These are phyloP conservation scores for Lachnellula subtilissima DNA, from an alignment of 2,329 filamentous ascomycete species.

Conservation along the genomic window DNA sequence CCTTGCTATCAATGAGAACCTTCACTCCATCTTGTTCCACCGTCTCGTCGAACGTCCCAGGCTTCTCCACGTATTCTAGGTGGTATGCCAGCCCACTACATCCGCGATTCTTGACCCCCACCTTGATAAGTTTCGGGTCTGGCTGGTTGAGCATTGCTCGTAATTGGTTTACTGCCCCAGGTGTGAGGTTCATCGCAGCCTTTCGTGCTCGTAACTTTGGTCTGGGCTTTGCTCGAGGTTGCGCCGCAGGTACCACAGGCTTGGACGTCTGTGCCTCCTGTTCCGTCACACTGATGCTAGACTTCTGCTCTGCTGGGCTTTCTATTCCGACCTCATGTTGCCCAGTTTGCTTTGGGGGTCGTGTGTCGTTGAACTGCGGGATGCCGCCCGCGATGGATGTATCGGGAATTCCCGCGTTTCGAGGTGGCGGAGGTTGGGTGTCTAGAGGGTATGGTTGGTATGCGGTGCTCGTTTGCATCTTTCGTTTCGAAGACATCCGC, in stretches of 20 bases:
- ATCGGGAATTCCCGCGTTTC: slow-evolving; percentile 53
- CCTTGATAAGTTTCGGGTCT: slow-evolving; percentile 85
- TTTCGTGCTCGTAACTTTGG: slow-evolving; percentile 76
- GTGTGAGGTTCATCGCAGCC: slow-evolving; percentile 83
- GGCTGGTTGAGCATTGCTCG: slow-evolving; percentile 74
- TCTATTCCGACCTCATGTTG: slow-evolving; percentile 26
- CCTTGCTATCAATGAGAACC: slow-evolving; percentile 95
- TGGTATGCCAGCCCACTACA: slow-evolving; percentile 93
- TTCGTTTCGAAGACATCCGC: slow-evolving; percentile 49
- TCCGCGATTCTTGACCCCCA: slow-evolving; percentile 89
- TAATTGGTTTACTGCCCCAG: slow-evolving; percentile 74
- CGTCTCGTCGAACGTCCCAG: slow-evolving; percentile 80
- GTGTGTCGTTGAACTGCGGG: slow-evolving; percentile 39
- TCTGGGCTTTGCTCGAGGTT: slow-evolving; percentile 45
- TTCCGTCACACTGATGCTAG: slow-evolving; percentile 51
- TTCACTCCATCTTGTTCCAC: slow-evolving; percentile 96
- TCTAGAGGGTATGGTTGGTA: slow-evolving; percentile 58
- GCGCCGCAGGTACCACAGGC: slow-evolving; percentile 37
- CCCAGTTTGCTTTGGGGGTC: slow-evolving; percentile 38
- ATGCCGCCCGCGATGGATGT: slow-evolving; percentile 53
- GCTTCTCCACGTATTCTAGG: slow-evolving; percentile 90
- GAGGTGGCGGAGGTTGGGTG: slow-evolving; percentile 47
- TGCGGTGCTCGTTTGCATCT: slow-evolving; percentile 61
- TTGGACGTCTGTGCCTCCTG: slow-evolving; percentile 63
- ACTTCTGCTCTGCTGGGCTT: slow-evolving; percentile 25